Evolutionary conservation across 2,329 filamentous ascomycete species (phyloP).

Genomic region (Colletotrichum nymphaeae): DNA sequence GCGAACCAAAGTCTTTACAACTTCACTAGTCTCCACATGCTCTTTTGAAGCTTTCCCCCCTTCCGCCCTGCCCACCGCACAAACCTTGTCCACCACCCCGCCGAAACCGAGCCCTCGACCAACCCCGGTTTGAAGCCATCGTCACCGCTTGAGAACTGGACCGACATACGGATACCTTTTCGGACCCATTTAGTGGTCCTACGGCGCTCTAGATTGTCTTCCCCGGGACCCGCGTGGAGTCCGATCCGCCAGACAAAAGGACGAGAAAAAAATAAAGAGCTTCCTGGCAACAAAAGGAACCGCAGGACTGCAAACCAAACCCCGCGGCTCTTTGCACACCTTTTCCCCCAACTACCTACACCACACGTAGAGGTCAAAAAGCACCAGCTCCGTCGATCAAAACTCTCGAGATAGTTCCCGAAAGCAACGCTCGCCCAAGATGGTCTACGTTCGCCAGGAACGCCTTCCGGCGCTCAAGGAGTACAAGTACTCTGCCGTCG

Average conservation of each 20-base stretch:
- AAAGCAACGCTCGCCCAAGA: constrained; percentile 52
- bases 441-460: constrained; percentile 96
- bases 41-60: not conserved
- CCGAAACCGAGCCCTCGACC: not conserved
- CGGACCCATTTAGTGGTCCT: constrained; percentile 19
- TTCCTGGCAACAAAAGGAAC: not conserved
- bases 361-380: not conserved
- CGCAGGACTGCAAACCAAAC: not conserved
- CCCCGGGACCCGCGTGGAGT: constrained; percentile 15
- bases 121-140: constrained; percentile 28
- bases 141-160: constrained; percentile 23
- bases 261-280: not conserved
- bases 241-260: constrained; percentile 21
- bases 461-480: constrained; percentile 88
- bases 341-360: not conserved
- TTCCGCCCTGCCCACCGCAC: too few relatives aligned
- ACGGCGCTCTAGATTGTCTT: constrained; percentile 21
- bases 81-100: not conserved
- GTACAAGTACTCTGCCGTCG: constrained; percentile 95
- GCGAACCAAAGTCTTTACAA: not conserved
- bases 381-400: not conserved
- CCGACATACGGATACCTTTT: not conserved
- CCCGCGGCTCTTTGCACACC: not conserved
- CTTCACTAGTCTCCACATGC: not conserved
- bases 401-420: not conserved